phyloP scores from a whole-genome alignment of 2,329 filamentous ascomycete genomes.

The Cytospora paraplurivora region DNA sequence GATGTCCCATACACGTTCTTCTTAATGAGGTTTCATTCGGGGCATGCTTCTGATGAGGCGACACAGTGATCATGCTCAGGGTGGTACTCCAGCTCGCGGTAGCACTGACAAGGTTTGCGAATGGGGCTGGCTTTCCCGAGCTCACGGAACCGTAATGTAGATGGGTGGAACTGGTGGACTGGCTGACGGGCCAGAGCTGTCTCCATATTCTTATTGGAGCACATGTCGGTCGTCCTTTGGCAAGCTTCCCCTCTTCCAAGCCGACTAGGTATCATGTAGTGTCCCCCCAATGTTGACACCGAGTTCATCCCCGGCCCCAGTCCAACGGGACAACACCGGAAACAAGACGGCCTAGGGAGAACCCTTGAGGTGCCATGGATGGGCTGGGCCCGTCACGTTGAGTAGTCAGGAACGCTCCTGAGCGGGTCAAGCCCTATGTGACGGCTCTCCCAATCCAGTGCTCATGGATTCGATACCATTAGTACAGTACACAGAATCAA shows the following conservation, averaged over 20 bases:
- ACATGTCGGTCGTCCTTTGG: too few relatives aligned
- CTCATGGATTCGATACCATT: not conserved
- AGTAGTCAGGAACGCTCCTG: not conserved
- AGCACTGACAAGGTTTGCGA: too few relatives aligned
- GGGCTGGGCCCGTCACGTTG: not conserved
- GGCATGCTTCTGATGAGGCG: not conserved
- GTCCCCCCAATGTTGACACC: not conserved
- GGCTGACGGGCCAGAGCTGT: too few relatives aligned
- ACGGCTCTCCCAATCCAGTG: not conserved
- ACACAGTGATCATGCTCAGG: not conserved
- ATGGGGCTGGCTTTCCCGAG: too few relatives aligned
- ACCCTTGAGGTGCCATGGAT: not conserved
- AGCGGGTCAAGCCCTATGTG: not conserved
- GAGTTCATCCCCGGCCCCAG: too few relatives aligned
- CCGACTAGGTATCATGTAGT: not conserved
- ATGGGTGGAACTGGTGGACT: too few relatives aligned
- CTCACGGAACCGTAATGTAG: too few relatives aligned
- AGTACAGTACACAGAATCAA: too few relatives aligned
- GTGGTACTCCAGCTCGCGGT: too few relatives aligned
- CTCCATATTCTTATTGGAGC: too few relatives aligned
- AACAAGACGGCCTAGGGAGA: not conserved
- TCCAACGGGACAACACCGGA: not conserved
- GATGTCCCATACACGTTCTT: not conserved
- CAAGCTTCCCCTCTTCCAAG: too few relatives aligned
- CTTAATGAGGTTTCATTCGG: not conserved